Evolutionary conservation across 768 basidiomycete genomes (phyloP), one percentile per base, ranked within the genome.

Genomic region (Strobilomyces dryophilus): DNA sequence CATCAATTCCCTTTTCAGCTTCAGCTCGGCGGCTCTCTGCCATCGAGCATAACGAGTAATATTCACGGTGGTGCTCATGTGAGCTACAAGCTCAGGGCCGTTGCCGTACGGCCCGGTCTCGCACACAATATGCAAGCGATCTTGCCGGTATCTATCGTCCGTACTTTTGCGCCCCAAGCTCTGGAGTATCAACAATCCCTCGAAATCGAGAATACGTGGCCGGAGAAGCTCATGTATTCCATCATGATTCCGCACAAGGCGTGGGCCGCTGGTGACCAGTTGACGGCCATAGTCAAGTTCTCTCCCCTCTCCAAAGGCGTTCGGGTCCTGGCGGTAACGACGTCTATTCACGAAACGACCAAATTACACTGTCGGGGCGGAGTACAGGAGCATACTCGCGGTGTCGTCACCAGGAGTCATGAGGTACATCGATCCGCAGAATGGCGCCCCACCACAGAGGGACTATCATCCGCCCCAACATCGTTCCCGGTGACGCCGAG

Each of bases 131-230:
- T 91, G 52, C 80, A 85, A 48, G 76, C 82, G 3, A 71, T 76
- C 35, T 72, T 74, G 45, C 79, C 84, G 11, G 80, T 98, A 45
- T 71, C 76, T 52, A 74, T 98, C 55, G 60, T 89, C 45, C 83
- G 93, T 43, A 82, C 86, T 4, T 87, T 94, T 64, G 76, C 82
- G 18, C 67, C 82, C 2, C 92, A 94, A 56, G 87, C 95, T 0
- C 80, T 97, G 61, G 95, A 98, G 69, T 98, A 92, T 74, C 95
- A 92, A 63, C 94, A 98, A 66, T 92, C 92, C 2, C 79, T 97
- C 53, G 95, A 98, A 68, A 86, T 92, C 59, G 91, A 97, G 70
- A 97, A 95, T 68, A 94, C 93, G 15, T 98, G 95, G 95, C 94
- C 95, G 0, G 88, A 87, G 20, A 98, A 98, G 73, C 75, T 97